Evolutionary conservation across 2,329 filamentous ascomycete species (phyloP).

Genomic region (Colletotrichum phormii): DNA sequence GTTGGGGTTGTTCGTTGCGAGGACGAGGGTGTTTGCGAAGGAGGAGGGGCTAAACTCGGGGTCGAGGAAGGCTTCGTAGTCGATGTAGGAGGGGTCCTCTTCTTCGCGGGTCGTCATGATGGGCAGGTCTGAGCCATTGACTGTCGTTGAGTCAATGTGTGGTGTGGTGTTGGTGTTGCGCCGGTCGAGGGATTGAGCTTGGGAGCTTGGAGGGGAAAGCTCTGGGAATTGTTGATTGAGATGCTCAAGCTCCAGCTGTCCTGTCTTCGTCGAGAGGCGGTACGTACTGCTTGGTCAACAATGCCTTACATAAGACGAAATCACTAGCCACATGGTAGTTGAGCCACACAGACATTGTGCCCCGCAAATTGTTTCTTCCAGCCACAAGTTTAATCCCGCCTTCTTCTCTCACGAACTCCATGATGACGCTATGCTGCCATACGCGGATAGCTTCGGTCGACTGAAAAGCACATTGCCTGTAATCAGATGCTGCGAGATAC

Average conservation of each 20-base stretch:
- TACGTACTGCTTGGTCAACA: constrained; percentile 1
- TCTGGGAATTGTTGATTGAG: not conserved
- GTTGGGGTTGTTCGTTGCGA: constrained; percentile 90
- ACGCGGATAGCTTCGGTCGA: not conserved
- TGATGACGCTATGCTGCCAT: constrained; percentile 12
- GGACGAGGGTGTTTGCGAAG: constrained; percentile 91
- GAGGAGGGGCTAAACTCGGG: constrained; percentile 82
- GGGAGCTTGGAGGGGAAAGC: not conserved
- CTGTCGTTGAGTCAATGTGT: not conserved
- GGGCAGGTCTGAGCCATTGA: constrained; percentile 12
- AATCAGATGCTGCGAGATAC: not conserved
- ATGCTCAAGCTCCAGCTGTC: constrained; percentile 29
- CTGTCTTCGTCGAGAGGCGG: constrained; percentile 4
- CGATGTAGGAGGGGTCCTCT: constrained; percentile 86
- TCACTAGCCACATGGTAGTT: accelerated
- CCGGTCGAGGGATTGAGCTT: not conserved
- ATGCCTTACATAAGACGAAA: not conserved
- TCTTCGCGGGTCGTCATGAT: constrained; percentile 51
- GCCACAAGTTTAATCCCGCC: constrained; percentile 1
- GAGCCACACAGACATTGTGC: no score
- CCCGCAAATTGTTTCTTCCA: not conserved
- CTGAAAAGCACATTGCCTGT: not conserved
- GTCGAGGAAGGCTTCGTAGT: constrained; percentile 91
- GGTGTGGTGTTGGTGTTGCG: not conserved
- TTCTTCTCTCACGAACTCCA: not conserved